Conservation (phyloP, 345 rosid genomes). For the Populus pruinosa region DNA sequence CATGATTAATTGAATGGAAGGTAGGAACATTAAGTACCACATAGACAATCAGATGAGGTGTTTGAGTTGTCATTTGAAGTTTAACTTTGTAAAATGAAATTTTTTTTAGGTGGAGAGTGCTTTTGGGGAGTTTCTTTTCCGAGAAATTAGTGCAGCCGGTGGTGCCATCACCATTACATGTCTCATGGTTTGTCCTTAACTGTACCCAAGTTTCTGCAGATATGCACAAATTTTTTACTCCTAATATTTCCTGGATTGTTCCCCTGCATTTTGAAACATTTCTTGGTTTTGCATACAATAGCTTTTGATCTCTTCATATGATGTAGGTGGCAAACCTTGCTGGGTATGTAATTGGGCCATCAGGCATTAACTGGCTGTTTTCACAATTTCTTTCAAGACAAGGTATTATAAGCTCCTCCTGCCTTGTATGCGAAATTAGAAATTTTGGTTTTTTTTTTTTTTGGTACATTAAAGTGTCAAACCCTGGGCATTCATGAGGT, state of each 20-base stretch:
- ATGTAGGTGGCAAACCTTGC: slow-evolving; percentile 85
- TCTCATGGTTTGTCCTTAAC: slow-evolving; percentile 65
- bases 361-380: slow-evolving; percentile 68
- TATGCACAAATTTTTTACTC: no score
- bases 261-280: not conserved
- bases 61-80: not conserved
- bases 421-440: not conserved
- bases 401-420: slow-evolving; percentile 39
- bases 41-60: no score
- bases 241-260: no score
- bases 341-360: slow-evolving; percentile 88
- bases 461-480: no score
- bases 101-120: slow-evolving; percentile 56
- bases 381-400: slow-evolving; percentile 58
- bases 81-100: slow-evolving; percentile 6
- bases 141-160: slow-evolving; percentile 70
- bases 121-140: slow-evolving; percentile 49
- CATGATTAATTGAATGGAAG: no score
- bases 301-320: not conserved
- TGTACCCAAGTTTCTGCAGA: not conserved
- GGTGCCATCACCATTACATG: slow-evolving; percentile 87
- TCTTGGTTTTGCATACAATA: not conserved
- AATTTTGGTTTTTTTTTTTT: no score
- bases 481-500: no score
- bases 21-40: no score